phyloP scores from a whole-genome alignment of 2,329 filamentous ascomycete genomes.

The Pseudogymnoascus sp. region DNA sequence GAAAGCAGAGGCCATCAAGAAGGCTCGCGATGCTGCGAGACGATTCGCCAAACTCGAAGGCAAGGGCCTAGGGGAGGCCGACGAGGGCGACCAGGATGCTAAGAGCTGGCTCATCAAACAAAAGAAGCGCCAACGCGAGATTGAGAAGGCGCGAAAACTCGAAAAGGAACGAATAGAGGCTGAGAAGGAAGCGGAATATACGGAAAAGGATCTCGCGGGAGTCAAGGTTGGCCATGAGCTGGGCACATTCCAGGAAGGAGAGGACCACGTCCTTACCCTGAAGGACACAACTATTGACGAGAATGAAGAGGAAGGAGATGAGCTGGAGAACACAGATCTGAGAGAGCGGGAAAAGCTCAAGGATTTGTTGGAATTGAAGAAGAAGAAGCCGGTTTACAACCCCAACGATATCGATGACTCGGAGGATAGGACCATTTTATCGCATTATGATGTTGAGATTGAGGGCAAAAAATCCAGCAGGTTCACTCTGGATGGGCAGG shows the following conservation, averaged over 20 bases:
- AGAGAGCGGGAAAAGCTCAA: conserved; percentile 65
- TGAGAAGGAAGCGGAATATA: conserved; percentile 66
- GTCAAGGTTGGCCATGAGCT: conserved; percentile 89
- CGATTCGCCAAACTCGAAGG: conserved; percentile 72
- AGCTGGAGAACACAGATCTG: conserved; percentile 72
- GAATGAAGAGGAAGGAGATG: conserved; percentile 81
- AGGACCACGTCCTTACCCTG: conserved; percentile 88
- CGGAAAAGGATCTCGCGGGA: conserved; percentile 77
- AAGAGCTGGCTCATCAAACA: conserved; percentile 81
- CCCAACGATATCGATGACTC: conserved; percentile 65
- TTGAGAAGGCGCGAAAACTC: conserved; percentile 65
- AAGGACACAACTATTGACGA: conserved; percentile 85
- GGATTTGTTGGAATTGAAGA: conserved; percentile 79
- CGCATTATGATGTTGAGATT: conserved; percentile 94
- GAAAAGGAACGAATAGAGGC: conserved; percentile 74
- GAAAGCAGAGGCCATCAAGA: conserved; percentile 76
- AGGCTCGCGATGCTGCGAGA: conserved; percentile 77
- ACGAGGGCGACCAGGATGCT: conserved; percentile 65
- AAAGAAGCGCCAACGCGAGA: conserved; percentile 92
- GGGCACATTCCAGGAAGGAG: conserved; percentile 70
- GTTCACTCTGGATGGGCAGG: conserved; percentile 79
- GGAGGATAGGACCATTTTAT: conserved; percentile 62
- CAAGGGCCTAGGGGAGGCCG: conserved; percentile 72
- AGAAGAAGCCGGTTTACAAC: conserved; percentile 84
- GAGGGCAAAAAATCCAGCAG: conserved; percentile 80